phyloP scores from a whole-genome alignment of 495 filamentous ascomycete genomes.

The Lichenothelia convexa region DNA sequence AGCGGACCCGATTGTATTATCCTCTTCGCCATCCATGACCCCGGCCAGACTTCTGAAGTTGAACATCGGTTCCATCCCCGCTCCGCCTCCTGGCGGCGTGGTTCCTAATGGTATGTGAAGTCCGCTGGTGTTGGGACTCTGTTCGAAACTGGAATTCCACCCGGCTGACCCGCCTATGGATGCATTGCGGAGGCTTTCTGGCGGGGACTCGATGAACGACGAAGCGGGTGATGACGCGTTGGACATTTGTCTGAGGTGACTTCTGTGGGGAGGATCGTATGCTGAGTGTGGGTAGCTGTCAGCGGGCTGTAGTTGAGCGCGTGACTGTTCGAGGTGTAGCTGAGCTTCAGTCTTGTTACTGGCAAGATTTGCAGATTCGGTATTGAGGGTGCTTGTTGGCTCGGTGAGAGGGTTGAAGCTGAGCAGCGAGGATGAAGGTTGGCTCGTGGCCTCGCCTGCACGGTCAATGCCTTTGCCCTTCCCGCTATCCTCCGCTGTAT shows the following conservation, averaged over 20 bases:
- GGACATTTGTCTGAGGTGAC: slow-evolving; percentile 57
- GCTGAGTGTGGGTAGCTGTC: slow-evolving; percentile 11
- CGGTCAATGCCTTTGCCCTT: slow-evolving; percentile 81
- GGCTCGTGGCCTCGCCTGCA: neutral
- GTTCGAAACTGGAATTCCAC: slow-evolving; percentile 25
- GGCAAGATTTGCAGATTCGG: slow-evolving; percentile 2
- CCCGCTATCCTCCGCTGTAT: slow-evolving; percentile 16
- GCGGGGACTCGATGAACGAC: slow-evolving; percentile 45
- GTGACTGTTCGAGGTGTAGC: slow-evolving; percentile 16
- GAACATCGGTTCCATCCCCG: slow-evolving; percentile 59
- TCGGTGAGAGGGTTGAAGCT: slow-evolving; percentile 18
- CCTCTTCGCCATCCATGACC: slow-evolving; percentile 60
- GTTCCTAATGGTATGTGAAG: slow-evolving; percentile 12
- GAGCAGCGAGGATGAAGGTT: slow-evolving; percentile 6
- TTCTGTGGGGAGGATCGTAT: slow-evolving; percentile 32
- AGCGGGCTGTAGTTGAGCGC: slow-evolving; percentile 18
- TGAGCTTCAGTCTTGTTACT: slow-evolving; percentile 14
- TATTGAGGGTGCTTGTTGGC: slow-evolving; percentile 17
- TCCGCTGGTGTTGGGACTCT: slow-evolving; percentile 21
- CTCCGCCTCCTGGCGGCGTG: slow-evolving; percentile 9
- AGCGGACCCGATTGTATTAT: slow-evolving; percentile 15
- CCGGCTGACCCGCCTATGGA: slow-evolving; percentile 12
- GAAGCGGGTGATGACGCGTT: slow-evolving; percentile 69
- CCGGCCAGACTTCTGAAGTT: slow-evolving; percentile 80
- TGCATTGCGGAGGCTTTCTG: slow-evolving; percentile 31